A percentile compares a stretch with the other conserved stretches of the same genome.
Conservation (phyloP, 176 grass and related monocot genomes). For the Ensete ventricosum region DNA sequence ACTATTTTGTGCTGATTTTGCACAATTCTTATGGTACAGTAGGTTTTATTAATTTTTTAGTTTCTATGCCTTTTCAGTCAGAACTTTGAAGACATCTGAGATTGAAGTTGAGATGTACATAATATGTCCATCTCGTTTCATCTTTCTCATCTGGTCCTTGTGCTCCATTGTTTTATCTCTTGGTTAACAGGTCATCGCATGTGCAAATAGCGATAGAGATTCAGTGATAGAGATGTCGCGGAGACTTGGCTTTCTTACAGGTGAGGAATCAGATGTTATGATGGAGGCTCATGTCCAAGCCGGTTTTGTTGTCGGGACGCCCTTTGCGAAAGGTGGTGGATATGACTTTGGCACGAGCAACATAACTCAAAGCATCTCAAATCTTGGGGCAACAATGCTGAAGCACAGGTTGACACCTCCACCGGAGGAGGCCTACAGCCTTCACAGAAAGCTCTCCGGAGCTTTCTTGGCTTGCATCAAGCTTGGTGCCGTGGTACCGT, state of each 20-base stretch:
- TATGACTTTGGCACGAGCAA: slow-evolving; percentile 67
- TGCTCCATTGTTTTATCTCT: neutral
- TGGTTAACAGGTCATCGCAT: slow-evolving; percentile 61
- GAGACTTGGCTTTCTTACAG: slow-evolving; percentile 83
- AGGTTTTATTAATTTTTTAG: neutral
- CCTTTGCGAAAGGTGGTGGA: slow-evolving; percentile 59
- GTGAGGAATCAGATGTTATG: slow-evolving; percentile 76
- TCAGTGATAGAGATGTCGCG: slow-evolving; percentile 68
- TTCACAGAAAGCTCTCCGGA: slow-evolving; percentile 91
- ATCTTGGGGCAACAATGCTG: slow-evolving; percentile 88
- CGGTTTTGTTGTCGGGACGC: slow-evolving; percentile 67
- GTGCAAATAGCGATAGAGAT: slow-evolving; percentile 65
- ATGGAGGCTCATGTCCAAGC: slow-evolving; percentile 85
- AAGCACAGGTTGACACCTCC: slow-evolving; percentile 81
- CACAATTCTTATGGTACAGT: neutral
- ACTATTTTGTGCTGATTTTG: neutral
- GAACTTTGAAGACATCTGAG: too few species aligned
- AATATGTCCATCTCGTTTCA: neutral
- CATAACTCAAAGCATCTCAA: slow-evolving; percentile 70
- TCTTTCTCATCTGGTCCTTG: neutral
- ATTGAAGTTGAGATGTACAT: neutral
- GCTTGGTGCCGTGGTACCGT: slow-evolving; percentile 75
- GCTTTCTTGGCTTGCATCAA: slow-evolving; percentile 94
- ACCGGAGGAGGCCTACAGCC: slow-evolving; percentile 81
- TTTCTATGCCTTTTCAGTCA: neutral